Conservation (phyloP, 371 early-diverging fungal species). For the Apophysomyces sp. region DNA sequence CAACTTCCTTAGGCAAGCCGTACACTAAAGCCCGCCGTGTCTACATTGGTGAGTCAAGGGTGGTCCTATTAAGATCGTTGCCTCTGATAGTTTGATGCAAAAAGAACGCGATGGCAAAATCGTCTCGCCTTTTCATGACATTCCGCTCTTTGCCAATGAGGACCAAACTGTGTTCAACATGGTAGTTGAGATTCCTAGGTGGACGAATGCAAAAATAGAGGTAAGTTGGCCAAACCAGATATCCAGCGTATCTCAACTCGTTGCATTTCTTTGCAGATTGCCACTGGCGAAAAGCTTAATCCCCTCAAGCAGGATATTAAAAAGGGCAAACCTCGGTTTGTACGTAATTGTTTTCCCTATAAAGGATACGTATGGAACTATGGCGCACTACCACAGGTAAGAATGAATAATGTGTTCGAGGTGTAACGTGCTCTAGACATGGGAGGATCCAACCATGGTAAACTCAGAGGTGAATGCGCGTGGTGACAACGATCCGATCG, state of each 20-base stretch:
- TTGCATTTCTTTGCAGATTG: slow-evolving; percentile 46
- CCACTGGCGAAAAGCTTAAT: slow-evolving; percentile 82
- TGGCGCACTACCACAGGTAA: slow-evolving; percentile 83
- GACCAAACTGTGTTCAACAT: slow-evolving; percentile 82
- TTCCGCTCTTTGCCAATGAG: slow-evolving; percentile 78
- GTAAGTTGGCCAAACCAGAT: too few relatives aligned
- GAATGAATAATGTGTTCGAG: background rate
- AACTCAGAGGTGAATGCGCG: slow-evolving; percentile 81
- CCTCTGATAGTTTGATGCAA: too few relatives aligned
- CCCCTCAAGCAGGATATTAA: slow-evolving; percentile 96
- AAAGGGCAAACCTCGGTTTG: slow-evolving; percentile 91
- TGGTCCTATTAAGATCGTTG: background rate
- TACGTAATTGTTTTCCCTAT: slow-evolving; percentile 93
- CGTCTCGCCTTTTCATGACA: slow-evolving; percentile 95
- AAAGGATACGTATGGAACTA: slow-evolving; percentile 98
- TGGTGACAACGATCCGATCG: slow-evolving; percentile 97
- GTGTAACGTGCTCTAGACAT: slow-evolving; percentile 58
- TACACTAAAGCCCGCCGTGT: background rate
- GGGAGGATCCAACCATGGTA: slow-evolving; percentile 87
- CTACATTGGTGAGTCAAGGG: background rate
- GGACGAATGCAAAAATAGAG: slow-evolving; percentile 96
- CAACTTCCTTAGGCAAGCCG: background rate
- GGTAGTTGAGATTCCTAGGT: slow-evolving; percentile 94
- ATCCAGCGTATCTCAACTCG: background rate
- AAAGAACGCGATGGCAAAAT: slow-evolving; percentile 12